Percentiles rank a stretch among this genome's conserved stretches.
These are phyloP conservation scores for Striga asiatica DNA, from an alignment of 257 asterid species.

Conservation along the genomic window DNA sequence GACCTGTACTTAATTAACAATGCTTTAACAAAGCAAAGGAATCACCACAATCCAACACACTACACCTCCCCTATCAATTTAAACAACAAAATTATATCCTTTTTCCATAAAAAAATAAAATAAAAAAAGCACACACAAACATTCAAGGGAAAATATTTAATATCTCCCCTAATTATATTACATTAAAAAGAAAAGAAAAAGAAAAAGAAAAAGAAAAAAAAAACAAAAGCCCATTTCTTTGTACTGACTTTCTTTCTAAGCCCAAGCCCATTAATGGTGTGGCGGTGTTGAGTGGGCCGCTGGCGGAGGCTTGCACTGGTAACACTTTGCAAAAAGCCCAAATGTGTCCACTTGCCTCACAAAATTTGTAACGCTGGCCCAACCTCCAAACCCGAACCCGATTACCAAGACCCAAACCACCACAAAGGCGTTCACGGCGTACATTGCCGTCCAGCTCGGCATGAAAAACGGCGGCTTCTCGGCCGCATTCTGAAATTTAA, in stretches of 20 bases:
- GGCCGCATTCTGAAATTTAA: slow-evolving; percentile 62
- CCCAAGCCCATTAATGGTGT: slow-evolving; percentile 17
- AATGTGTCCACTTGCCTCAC: slow-evolving; percentile 58
- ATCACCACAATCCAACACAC: slow-evolving; percentile 35
- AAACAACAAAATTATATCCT: slow-evolving; percentile 15
- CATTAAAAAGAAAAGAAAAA: slow-evolving; percentile 19
- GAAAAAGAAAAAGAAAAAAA: not conserved
- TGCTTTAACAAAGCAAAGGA: slow-evolving; percentile 23
- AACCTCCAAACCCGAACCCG: slow-evolving; percentile 89
- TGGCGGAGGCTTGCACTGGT: slow-evolving; percentile 57
- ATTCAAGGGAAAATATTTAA: slow-evolving; percentile 22
- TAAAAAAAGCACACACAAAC: slow-evolving; percentile 21
- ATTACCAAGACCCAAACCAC: slow-evolving; percentile 52
- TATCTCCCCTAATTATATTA: slow-evolving; percentile 30
- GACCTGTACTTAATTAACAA: slow-evolving; percentile 21
- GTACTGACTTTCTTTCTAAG: too few species aligned
- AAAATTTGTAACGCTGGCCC: slow-evolving; percentile 80
- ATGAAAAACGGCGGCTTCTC: slow-evolving; percentile 78
- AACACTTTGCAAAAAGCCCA: slow-evolving; percentile 76
- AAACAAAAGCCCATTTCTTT: not conserved
- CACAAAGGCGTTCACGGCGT: slow-evolving; percentile 41
- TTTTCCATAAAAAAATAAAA: not conserved
- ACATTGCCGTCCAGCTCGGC: slow-evolving; percentile 80
- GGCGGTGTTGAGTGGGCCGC: slow-evolving; percentile 21
- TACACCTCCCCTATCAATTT: slow-evolving; percentile 20